These are phyloP conservation scores for Myriangium duriaei DNA, from an alignment of 2,329 filamentous ascomycete species.

Conservation along the genomic window DNA sequence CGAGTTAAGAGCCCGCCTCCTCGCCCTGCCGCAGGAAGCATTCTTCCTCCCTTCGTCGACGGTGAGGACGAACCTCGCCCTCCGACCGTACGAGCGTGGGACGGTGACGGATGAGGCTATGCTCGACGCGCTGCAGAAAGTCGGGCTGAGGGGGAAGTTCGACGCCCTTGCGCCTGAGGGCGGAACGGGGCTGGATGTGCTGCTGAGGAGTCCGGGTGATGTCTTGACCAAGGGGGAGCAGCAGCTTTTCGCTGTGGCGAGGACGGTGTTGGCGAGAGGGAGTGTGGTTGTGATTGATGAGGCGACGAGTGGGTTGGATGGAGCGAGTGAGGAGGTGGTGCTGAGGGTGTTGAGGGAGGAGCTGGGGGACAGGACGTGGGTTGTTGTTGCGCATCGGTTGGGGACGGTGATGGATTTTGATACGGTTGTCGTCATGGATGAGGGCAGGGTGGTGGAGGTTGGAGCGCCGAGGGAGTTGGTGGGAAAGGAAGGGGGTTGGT, in stretches of 20 bases:
- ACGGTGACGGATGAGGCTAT: slow-evolving; percentile 28
- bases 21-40: slow-evolving; percentile 40
- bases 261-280: slow-evolving; percentile 31
- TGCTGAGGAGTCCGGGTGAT: slow-evolving; percentile 8
- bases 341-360: slow-evolving; percentile 30
- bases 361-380: slow-evolving; percentile 46
- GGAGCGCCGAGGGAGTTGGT: slow-evolving; percentile 16
- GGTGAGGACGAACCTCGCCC: slow-evolving; percentile 39
- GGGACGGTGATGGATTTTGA: slow-evolving; percentile 45
- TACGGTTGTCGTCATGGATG: slow-evolving; percentile 39
- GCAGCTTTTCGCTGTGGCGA: slow-evolving; percentile 39
- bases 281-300: slow-evolving; percentile 37
- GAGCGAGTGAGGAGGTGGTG: slow-evolving; percentile 14
- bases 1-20: slow-evolving; percentile 33
- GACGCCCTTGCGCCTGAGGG: slow-evolving; percentile 18
- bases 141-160: slow-evolving; percentile 32
- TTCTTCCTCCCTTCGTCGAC: slow-evolving; percentile 35
- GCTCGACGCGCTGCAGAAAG: slow-evolving; percentile 32
- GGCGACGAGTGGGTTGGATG: slow-evolving; percentile 23
- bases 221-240: slow-evolving; percentile 35
- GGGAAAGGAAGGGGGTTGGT: slow-evolving; percentile 11
- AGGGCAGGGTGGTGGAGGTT: slow-evolving; percentile 35
- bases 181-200: slow-evolving; percentile 8
- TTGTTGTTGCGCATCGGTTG: slow-evolving; percentile 45
- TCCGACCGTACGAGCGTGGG: slow-evolving; percentile 17